phyloP scores from a whole-genome alignment of 805 yeast species.

The Clavispora phyllophila region DNA sequence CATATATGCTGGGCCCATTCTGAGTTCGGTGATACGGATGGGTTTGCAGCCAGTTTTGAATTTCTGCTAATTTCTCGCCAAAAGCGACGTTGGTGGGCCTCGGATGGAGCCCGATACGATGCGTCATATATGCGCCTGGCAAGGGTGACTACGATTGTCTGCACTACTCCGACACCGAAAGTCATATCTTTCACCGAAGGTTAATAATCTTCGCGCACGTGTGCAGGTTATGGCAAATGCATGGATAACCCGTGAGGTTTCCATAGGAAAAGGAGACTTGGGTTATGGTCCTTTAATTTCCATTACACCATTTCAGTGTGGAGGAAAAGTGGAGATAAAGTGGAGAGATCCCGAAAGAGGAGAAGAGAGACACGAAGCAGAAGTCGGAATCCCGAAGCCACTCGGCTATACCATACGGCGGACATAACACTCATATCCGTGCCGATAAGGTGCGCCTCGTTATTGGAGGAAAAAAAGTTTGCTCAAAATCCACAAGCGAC shows the following conservation, averaged over 20 bases:
- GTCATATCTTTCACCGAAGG: neutral
- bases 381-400: neutral
- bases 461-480: too few species aligned
- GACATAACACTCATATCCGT: too few species aligned
- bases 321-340: neutral
- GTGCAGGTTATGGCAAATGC: neutral
- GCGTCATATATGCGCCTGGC: neutral
- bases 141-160: neutral
- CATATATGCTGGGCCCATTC: neutral
- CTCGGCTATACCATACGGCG: too few species aligned
- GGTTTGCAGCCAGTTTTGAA: neutral
- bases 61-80: neutral
- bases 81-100: neutral
- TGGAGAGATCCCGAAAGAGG: too few species aligned
- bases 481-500: too few species aligned
- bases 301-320: neutral
- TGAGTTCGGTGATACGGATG: neutral
- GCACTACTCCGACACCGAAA: conserved; percentile 1
- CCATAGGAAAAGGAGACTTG: neutral
- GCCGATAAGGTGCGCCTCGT: too few species aligned
- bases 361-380: neutral
- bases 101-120: neutral
- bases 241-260: neutral
- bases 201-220: neutral
- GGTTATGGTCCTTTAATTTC: neutral